Conservation (phyloP, 1,139 yeast genomes). For the Pichia cactophila region DNA sequence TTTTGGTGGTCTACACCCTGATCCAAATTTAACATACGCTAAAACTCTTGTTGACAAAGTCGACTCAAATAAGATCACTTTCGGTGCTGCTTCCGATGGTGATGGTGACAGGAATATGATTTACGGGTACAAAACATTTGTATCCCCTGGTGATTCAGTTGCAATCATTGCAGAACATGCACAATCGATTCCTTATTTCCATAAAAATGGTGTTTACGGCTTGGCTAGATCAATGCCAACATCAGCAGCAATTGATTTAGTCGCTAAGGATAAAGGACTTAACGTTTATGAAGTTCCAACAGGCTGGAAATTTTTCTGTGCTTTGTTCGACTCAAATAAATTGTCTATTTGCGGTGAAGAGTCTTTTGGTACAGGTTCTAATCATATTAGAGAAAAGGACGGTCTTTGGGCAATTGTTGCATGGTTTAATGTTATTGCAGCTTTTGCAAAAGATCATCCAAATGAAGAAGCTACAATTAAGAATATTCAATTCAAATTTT, state of each 20-base stretch:
- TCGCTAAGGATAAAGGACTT: slow-evolving; percentile 71
- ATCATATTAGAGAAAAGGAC: slow-evolving; percentile 95
- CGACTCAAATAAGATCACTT: slow-evolving; percentile 70
- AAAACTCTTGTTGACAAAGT: slow-evolving; percentile 78
- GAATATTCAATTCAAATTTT: slow-evolving; percentile 75
- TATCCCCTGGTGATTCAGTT: slow-evolving; percentile 96
- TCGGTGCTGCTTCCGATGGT: slow-evolving; percentile 98
- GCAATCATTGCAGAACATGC: slow-evolving; percentile 97
- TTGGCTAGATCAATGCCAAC: slow-evolving; percentile 99
- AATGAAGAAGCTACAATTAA: slow-evolving; percentile 54
- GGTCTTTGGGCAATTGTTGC: slow-evolving; percentile 98
- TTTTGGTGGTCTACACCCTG: slow-evolving; percentile 97
- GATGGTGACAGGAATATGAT: slow-evolving; percentile 99
- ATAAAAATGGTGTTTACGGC: slow-evolving; percentile 79
- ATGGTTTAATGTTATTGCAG: slow-evolving; percentile 93
- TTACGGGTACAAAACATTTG: slow-evolving; percentile 92
- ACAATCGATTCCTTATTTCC: slow-evolving; percentile 77
- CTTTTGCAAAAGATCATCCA: slow-evolving; percentile 53
- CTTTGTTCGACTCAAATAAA: slow-evolving; percentile 85
- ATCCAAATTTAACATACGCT: slow-evolving; percentile 95
- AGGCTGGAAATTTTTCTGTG: slow-evolving; percentile 98
- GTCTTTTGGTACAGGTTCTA: slow-evolving; percentile 95
- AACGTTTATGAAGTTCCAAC: slow-evolving; percentile 93
- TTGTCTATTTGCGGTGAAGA: slow-evolving; percentile 97
- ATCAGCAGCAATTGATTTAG: slow-evolving; percentile 86